These are phyloP conservation scores for Galerina sulciceps DNA, from an alignment of 768 basidiomycete genomes.

Conservation along the genomic window DNA sequence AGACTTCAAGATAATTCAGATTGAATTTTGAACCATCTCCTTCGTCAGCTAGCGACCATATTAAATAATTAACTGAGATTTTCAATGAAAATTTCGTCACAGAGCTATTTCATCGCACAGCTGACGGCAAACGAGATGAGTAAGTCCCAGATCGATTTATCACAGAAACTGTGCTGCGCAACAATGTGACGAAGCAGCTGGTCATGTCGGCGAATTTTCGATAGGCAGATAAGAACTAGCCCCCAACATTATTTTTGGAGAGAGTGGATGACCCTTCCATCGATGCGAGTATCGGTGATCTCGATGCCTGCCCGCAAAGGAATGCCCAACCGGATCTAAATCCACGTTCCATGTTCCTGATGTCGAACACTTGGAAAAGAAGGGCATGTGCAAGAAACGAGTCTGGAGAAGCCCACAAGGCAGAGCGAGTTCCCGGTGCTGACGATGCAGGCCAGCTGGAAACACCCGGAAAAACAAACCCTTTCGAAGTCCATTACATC, in stretches of 20 bases:
- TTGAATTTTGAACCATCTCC: too few species aligned
- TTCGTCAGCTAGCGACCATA: too few species aligned
- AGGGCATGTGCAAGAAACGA: background rate
- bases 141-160: too few species aligned
- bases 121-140: too few species aligned
- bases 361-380: background rate
- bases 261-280: background rate
- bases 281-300: background rate
- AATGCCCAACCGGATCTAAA: background rate
- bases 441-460: background rate
- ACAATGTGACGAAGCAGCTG: background rate
- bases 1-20: too few species aligned
- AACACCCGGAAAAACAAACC: background rate
- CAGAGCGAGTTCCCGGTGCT: background rate
- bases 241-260: background rate
- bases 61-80: too few species aligned
- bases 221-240: background rate
- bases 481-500: background rate
- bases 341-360: background rate
- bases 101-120: too few species aligned
- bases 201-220: background rate
- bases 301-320: background rate
- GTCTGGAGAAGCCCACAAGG: background rate
- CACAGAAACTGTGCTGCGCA: too few species aligned
- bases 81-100: too few species aligned